Evolutionary conservation across 2,329 filamentous ascomycete genomes (phyloP), one percentile per base, ranked within the genome.

Genomic region (Stagonosporopsis chrysanthemi): DNA sequence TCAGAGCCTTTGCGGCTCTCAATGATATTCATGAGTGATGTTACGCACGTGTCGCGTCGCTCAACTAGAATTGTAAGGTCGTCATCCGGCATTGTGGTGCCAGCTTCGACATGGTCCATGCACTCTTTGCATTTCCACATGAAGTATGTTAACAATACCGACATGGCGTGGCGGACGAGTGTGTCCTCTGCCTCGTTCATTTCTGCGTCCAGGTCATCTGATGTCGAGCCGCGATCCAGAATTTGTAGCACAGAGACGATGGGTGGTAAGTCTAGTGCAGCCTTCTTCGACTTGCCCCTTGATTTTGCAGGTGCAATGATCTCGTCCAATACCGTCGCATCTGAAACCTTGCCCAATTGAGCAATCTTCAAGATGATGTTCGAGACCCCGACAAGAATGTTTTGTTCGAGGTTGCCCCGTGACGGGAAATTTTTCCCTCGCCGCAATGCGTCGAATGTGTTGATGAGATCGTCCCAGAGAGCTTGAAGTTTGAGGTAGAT

Each of bases 381-480:
- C 26, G 87, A 87, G 6, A 97, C 79, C 54, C 90, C 88, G 6
- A 82, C 84, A 11, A 97, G 83, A 14, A 86, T 82, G 11, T 84
- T 83, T 38, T 84, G 82, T 11, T 85, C 82, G 40, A 97, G 80
- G 54, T 88, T 88, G 35, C 89, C 89, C 47, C 91, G 87, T 17
- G 82, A 81, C 15, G 86, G 85, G n/a, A 96, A 83, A 61, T 92
- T 88, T 63, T 87, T 88, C 17, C 86, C 88, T 66, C 87, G 85
- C 60, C 78, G 69, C n/a, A 95, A 85, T 56, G 87, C 85, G 56
- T 88, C 84, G 35, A 99, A 83, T 2, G 89, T 85, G 65, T 89
- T 88, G 51, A 91, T 83, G 5, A 88, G 86, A 63, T 92, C 90
- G 64, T 97, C 92, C 92, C 95, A 98, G 6, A 98, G 81, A 40